phyloP scores from a whole-genome alignment of 495 filamentous ascomycete species.

The Lepidopterella palustris region DNA sequence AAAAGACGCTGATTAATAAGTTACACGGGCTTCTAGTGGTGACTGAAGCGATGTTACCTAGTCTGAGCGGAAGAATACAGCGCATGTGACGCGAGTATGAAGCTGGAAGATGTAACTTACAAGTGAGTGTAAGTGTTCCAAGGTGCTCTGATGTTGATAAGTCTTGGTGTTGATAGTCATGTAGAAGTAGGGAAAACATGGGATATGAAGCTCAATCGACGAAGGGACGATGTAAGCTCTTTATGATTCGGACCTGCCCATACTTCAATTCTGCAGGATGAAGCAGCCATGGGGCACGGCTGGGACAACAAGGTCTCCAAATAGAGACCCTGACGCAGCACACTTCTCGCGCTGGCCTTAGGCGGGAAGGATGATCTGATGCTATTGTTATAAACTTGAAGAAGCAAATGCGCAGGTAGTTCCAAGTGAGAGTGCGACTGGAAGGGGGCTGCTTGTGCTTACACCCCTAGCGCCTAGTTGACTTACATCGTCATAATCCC shows the following conservation, averaged over 20 bases:
- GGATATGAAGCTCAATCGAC: background rate
- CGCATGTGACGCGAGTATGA: too few species aligned
- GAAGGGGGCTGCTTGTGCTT: background rate
- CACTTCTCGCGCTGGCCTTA: background rate
- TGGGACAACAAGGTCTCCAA: background rate
- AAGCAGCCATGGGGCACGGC: background rate
- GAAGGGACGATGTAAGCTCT: background rate
- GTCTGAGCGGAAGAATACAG: too few species aligned
- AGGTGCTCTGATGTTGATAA: too few species aligned
- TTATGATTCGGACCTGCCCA: background rate
- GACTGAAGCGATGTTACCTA: too few species aligned
- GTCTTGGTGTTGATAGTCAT: too few species aligned
- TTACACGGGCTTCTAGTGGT: too few species aligned
- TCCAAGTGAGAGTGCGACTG: background rate
- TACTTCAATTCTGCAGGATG: background rate
- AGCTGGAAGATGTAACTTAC: too few species aligned
- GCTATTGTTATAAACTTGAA: background rate
- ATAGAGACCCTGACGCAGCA: background rate
- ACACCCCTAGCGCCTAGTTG: background rate
- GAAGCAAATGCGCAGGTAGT: slow-evolving; percentile 1
- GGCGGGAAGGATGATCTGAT: background rate
- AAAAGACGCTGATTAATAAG: too few species aligned
- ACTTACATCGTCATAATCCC: background rate
- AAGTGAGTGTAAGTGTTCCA: too few species aligned
- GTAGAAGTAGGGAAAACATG: too few species aligned